Evolutionary conservation across 2,329 filamentous ascomycete genomes (phyloP).

Genomic region (Arthrobotrys sphaeroides): DNA sequence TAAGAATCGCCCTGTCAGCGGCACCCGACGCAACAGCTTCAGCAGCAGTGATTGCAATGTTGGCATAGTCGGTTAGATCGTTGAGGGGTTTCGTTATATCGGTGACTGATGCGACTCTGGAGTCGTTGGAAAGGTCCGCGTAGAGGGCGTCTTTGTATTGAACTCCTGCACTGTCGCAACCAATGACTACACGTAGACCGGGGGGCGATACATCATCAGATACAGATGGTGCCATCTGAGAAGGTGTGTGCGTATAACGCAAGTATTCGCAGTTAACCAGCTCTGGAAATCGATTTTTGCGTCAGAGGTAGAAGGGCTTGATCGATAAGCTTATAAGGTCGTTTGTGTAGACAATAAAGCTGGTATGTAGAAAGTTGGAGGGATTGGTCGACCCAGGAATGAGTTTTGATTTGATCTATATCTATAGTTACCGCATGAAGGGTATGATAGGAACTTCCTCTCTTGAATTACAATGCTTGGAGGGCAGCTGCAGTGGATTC

Average conservation of each 20-base stretch:
- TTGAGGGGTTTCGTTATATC: conserved; percentile 58
- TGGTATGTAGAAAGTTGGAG: too few species aligned
- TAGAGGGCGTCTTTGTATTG: conserved; percentile 51
- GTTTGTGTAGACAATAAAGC: too few species aligned
- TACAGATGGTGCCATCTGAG: conserved; percentile 36
- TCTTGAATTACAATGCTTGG: too few species aligned
- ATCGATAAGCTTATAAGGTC: too few species aligned
- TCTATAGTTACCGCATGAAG: too few species aligned
- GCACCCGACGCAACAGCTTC: conserved; percentile 70
- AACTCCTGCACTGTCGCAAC: conserved; percentile 41
- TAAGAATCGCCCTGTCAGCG: conserved; percentile 79
- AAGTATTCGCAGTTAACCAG: too few species aligned
- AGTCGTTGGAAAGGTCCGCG: conserved; percentile 27
- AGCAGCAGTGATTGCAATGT: conserved; percentile 28
- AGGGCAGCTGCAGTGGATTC: too few species aligned
- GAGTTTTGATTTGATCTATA: too few species aligned
- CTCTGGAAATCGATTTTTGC: too few species aligned
- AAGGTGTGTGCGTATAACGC: not conserved
- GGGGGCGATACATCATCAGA: not conserved
- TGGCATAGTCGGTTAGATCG: conserved; percentile 36
- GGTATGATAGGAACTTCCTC: too few species aligned
- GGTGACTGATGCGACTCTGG: conserved; percentile 29
- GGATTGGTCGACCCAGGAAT: too few species aligned
- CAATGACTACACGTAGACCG: conserved; percentile 45
- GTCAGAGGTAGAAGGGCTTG: too few species aligned